Base-by-base conservation (phyloP, 176 grass and related monocot species). In the Saccharum officinarum region DNA sequence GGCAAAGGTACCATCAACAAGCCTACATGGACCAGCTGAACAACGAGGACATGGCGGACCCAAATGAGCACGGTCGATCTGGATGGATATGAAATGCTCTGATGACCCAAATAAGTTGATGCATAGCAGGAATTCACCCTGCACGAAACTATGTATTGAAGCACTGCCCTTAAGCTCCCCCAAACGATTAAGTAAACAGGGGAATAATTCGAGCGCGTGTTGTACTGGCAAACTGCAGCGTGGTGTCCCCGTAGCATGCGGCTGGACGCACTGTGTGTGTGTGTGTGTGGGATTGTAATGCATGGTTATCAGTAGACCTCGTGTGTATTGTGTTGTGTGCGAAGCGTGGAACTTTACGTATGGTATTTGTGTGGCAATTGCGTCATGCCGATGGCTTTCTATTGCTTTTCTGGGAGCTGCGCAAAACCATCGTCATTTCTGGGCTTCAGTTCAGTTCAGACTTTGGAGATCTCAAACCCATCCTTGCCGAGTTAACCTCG, bases 1-100 rank as follows among this genome's bases (percentile, higher is more conserved):
- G 20, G 9, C 50, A 28, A 81, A 90, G 88, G 73, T 90, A 86
- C 50, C 79, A 85, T n/a, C 83, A 44, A 5, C 73, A 65, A 46
- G 66, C 36, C 78, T 86, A 82, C 20, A 64, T 90, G 73, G 79
- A 90, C 36, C 83, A 86, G 79, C 65, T 77, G 78, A 86, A 72
- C 72, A 77, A 66, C 4, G 73, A 82, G 25, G 83, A 78, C 73
- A 78, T 90, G 73, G 54, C 18, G 40, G 67, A 37, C 45, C 25
- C 36, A 20, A 72, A 36, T 14, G 87, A 34, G 30, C 87, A 75
- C 45, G 45, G 38, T 3, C 65, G 41, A 42, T 77, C 87, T 4
- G 88, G 83, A 18, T 90, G 88, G 88, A 90, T 86, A 12, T 89
- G 78, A 89, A 7, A n/a, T 6, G 46, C 52, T 77, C 71, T 8